These are phyloP conservation scores for Leccinellum rugosiceps DNA, from an alignment of 768 basidiomycete genomes.

Conservation along the genomic window DNA sequence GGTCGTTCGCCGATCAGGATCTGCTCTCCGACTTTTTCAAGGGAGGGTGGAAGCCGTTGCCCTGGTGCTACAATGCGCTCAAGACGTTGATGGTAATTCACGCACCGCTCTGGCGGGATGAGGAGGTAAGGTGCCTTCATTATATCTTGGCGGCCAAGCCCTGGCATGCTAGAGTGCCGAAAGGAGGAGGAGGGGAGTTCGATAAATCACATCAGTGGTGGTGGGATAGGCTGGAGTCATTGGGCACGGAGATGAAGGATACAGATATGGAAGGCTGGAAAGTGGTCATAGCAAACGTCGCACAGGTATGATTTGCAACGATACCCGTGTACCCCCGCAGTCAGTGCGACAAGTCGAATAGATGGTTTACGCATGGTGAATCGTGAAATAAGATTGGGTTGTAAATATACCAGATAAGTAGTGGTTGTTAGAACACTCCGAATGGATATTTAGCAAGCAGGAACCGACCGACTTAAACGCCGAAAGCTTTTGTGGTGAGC, in stretches of 20 bases:
- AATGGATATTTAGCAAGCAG: background rate
- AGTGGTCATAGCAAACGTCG: conserved; percentile 51
- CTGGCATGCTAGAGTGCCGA: conserved; percentile 58
- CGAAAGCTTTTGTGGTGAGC: background rate
- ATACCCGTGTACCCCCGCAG: background rate
- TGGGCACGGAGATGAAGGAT: conserved; percentile 41
- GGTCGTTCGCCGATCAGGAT: conserved; percentile 92
- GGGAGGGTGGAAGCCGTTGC: conserved; percentile 73
- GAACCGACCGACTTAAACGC: background rate
- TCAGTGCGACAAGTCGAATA: background rate
- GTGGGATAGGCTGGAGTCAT: conserved; percentile 63
- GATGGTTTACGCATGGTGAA: background rate
- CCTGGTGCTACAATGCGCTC: conserved; percentile 90
- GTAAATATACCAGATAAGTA: no score
- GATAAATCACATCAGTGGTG: conserved; percentile 67
- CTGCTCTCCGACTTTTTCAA: conserved; percentile 77
- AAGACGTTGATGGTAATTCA: conserved; percentile 79
- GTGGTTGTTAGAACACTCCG: background rate
- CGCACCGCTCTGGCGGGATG: conserved; percentile 74
- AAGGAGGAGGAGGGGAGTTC: conserved; percentile 41
- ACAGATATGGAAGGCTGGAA: conserved; percentile 48
- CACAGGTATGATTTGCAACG: conserved; percentile 5
- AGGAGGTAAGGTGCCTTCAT: conserved; percentile 82
- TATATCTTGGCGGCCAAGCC: conserved; percentile 88
- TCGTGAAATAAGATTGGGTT: background rate